These are phyloP conservation scores for Lactarius tabidus DNA, from an alignment of 768 basidiomycete genomes.

Conservation along the genomic window DNA sequence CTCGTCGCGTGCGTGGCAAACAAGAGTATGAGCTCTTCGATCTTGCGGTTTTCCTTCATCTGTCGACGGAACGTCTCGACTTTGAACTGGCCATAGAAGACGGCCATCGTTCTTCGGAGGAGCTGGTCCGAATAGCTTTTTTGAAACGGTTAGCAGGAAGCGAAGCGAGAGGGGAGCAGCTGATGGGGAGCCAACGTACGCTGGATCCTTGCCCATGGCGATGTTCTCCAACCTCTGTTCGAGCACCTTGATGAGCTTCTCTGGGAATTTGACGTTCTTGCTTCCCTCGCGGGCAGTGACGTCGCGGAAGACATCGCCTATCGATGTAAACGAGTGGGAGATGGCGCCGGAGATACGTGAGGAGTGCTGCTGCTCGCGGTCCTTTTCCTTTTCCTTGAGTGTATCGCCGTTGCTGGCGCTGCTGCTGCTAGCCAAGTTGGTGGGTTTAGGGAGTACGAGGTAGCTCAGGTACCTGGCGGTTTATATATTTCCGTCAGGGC, in stretches of 20 bases:
- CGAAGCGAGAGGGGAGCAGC: slow-evolving; percentile 34
- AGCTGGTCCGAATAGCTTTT: slow-evolving; percentile 84
- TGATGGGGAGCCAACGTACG: slow-evolving; percentile 48
- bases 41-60: slow-evolving; percentile 95
- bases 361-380: slow-evolving; percentile 64
- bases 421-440: slow-evolving; percentile 29
- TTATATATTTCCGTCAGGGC: neutral
- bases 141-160: neutral
- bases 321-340: slow-evolving; percentile 48
- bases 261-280: slow-evolving; percentile 89
- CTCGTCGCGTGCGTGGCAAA: slow-evolving; percentile 90
- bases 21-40: slow-evolving; percentile 95
- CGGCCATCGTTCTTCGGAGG: slow-evolving; percentile 84
- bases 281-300: slow-evolving; percentile 56
- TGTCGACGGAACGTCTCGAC: slow-evolving; percentile 81
- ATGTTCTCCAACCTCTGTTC: slow-evolving; percentile 89
- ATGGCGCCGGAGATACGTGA: slow-evolving; percentile 64
- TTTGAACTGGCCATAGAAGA: slow-evolving; percentile 88
- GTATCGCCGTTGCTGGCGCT: slow-evolving; percentile 25
- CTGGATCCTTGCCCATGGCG: slow-evolving; percentile 87
- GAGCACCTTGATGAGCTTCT: slow-evolving; percentile 87
- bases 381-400: slow-evolving; percentile 45
- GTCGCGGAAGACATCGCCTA: slow-evolving; percentile 80
- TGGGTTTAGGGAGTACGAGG: slow-evolving; percentile 58
- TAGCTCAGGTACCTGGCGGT: slow-evolving; percentile 64